These are phyloP conservation scores for Penicillium cataractarum DNA, from an alignment of 495 filamentous ascomycete genomes.

Conservation along the genomic window DNA sequence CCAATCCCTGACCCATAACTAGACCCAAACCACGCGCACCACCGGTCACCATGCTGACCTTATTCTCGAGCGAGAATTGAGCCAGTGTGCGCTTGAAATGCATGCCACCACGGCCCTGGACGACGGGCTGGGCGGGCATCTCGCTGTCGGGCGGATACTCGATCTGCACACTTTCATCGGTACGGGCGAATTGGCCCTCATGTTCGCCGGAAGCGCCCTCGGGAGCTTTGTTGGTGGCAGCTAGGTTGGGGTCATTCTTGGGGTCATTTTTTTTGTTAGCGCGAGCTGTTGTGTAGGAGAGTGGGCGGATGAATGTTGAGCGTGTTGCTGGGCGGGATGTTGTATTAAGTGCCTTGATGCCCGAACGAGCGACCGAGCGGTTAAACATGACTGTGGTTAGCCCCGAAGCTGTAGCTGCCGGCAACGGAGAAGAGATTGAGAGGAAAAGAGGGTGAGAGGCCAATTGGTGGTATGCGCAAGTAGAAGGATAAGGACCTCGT, in stretches of 20 bases:
- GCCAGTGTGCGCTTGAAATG: constrained; percentile 73
- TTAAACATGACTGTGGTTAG: constrained; percentile 33
- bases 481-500: neutral
- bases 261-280: constrained; percentile 30
- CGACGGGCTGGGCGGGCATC: constrained; percentile 65
- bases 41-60: constrained; percentile 79
- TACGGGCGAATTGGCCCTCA: constrained; percentile 68
- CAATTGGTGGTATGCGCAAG: neutral
- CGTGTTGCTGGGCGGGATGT: constrained; percentile 29
- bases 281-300: constrained; percentile 39
- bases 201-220: constrained; percentile 36
- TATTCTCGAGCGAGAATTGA: constrained; percentile 78
- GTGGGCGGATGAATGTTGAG: constrained; percentile 22
- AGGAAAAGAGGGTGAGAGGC: neutral
- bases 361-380: constrained; percentile 35
- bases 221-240: constrained; percentile 39
- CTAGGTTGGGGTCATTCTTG: constrained; percentile 26
- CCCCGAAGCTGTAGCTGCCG: constrained; percentile 1
- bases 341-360: constrained; percentile 30
- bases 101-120: constrained; percentile 70
- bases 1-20: constrained; percentile 88
- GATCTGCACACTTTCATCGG: constrained; percentile 73
- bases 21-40: constrained; percentile 84
- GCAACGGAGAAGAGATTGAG: neutral
- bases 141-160: constrained; percentile 73